Conservation (phyloP, 106 monocot species). For the Platanthera zijinensis region DNA sequence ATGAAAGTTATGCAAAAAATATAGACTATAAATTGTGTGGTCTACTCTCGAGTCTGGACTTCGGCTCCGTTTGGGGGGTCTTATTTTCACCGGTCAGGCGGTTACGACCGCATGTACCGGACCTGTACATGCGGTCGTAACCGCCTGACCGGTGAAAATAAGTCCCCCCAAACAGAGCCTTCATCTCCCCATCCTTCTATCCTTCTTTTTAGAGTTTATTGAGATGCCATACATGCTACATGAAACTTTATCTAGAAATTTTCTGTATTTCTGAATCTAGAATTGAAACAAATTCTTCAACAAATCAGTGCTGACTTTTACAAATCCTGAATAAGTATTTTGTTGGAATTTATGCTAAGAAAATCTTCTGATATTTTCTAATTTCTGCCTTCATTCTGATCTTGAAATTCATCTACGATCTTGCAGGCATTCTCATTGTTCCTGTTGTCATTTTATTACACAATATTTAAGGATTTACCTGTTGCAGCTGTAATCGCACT, state of each 20-base stretch:
- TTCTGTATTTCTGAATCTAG: background rate
- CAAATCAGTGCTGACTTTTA: background rate
- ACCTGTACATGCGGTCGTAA: too few species aligned
- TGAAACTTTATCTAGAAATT: background rate
- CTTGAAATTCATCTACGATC: constrained; percentile 1
- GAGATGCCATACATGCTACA: background rate
- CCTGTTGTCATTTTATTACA: constrained; percentile 73
- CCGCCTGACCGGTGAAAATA: too few species aligned
- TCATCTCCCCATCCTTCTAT: background rate
- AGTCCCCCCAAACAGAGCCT: too few species aligned
- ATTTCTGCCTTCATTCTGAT: background rate
- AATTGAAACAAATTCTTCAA: background rate
- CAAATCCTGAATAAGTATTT: background rate
- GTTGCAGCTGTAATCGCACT: constrained; percentile 70
- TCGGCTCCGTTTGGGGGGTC: too few species aligned
- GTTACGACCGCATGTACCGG: too few species aligned
- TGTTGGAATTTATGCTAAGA: background rate
- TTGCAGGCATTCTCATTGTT: constrained; percentile 81
- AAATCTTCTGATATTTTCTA: background rate
- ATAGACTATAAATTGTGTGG: background rate
- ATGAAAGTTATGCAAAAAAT: too few species aligned
- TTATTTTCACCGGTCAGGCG: too few species aligned
- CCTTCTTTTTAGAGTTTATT: background rate
- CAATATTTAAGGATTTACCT: constrained; percentile 48
- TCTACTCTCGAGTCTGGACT: background rate